A percentile compares a stretch with the other conserved stretches of the same genome.
phyloP scores from a whole-genome alignment of 106 monocot species.

The Gastrodia elata region DNA sequence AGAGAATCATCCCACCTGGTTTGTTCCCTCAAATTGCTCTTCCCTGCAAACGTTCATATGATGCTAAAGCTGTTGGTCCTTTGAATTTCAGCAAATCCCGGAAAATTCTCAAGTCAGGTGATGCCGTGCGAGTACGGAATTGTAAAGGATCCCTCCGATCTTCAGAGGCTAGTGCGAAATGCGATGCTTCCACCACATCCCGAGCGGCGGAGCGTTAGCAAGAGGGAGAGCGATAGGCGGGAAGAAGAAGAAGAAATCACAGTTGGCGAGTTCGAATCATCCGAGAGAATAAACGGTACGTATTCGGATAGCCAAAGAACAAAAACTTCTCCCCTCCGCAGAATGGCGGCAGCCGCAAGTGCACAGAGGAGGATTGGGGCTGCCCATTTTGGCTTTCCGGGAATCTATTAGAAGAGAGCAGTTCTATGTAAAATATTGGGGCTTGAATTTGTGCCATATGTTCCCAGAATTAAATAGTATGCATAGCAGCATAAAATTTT shows the following conservation, averaged over 20 bases:
- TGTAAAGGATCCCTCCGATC: neutral
- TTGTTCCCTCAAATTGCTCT: neutral
- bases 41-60: neutral
- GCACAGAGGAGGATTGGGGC: neutral
- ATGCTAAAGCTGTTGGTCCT: neutral
- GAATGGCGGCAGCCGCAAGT: neutral
- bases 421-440: neutral
- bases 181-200: neutral
- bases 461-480: too few relatives aligned
- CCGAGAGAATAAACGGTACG: neutral
- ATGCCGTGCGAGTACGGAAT: neutral
- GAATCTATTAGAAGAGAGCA: neutral
- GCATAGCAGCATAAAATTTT: too few relatives aligned
- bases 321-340: too few relatives aligned
- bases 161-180: neutral
- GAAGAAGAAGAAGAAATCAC: neutral
- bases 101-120: neutral
- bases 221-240: neutral
- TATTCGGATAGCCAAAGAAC: too few relatives aligned
- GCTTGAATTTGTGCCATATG: too few relatives aligned
- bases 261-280: too few relatives aligned
- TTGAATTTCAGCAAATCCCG: slow-evolving; percentile 1
- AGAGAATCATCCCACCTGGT: slow-evolving; percentile 47
- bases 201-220: neutral
- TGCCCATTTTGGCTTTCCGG: neutral